These are phyloP conservation scores for Pyrenula massariospora DNA, from an alignment of 495 filamentous ascomycete species.

Conservation along the genomic window DNA sequence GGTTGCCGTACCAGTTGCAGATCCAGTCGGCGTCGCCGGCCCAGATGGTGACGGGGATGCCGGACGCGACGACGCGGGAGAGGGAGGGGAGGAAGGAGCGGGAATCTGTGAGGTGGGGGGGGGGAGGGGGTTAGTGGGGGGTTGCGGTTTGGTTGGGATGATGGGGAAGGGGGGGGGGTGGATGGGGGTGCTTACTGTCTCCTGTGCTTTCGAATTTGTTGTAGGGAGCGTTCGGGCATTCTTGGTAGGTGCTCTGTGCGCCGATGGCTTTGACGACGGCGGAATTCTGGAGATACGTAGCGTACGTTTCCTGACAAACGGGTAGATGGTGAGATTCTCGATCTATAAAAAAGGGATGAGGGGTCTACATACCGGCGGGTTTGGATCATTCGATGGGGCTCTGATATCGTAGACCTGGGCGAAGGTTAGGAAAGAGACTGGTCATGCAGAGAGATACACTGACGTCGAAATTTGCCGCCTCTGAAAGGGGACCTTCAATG, in stretches of 20 bases:
- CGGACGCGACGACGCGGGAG: slow-evolving; percentile 31
- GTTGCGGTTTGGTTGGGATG: background rate
- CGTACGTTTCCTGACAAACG: slow-evolving; percentile 29
- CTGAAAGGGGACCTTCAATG: slow-evolving; percentile 27
- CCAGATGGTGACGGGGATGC: slow-evolving; percentile 38
- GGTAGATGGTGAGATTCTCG: no score
- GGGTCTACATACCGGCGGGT: slow-evolving; percentile 26
- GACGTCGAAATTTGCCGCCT: slow-evolving; percentile 27
- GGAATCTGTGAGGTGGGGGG: slow-evolving; percentile 21
- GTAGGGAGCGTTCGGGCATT: slow-evolving; percentile 27
- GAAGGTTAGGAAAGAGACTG: slow-evolving; percentile 11
- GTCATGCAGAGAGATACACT: slow-evolving; percentile 24
- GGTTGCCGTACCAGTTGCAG: slow-evolving; percentile 41
- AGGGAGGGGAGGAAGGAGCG: slow-evolving; percentile 36
- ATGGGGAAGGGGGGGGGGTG: background rate
- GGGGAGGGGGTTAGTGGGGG: background rate
- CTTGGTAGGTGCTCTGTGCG: slow-evolving; percentile 31
- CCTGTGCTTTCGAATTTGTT: slow-evolving; percentile 32
- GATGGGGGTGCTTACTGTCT: slow-evolving; percentile 22
- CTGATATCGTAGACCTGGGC: slow-evolving; percentile 33
- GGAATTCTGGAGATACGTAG: slow-evolving; percentile 24
- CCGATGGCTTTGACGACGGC: slow-evolving; percentile 38
- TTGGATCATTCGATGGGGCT: slow-evolving; percentile 24
- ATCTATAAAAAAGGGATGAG: no score
- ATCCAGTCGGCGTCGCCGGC: slow-evolving; percentile 47